Conservation (phyloP, 1,284 basidiomycete genomes). For the Apiotrichum montevideense region DNA sequence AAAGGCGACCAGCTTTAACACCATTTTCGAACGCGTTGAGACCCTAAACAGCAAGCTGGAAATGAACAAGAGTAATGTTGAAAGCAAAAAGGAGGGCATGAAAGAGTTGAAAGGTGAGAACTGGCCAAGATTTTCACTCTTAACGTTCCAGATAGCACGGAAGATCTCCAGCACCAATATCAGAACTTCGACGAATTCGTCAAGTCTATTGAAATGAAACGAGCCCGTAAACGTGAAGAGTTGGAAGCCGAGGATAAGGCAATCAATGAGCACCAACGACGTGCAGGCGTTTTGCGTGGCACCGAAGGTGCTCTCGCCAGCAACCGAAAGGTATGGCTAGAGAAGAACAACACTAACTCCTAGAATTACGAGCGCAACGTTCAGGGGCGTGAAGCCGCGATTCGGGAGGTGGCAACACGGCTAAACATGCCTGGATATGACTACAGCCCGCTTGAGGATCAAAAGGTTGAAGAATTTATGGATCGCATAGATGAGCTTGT, state of each 20-base stretch:
- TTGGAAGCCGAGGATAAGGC: constrained; percentile 35
- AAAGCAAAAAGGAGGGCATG: constrained; percentile 54
- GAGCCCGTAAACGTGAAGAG: constrained; percentile 30
- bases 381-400: constrained; percentile 63
- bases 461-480: constrained; percentile 34
- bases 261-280: constrained; percentile 29
- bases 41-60: constrained; percentile 60
- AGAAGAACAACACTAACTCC: constrained; percentile 29
- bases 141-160: constrained; percentile 60
- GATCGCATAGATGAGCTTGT: constrained; percentile 36
- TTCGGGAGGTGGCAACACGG: constrained; percentile 63
- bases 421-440: constrained; percentile 70
- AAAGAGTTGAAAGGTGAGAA: constrained; percentile 63
- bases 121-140: background rate
- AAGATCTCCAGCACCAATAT: constrained; percentile 63
- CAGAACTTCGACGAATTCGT: constrained; percentile 61
- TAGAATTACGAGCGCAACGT: constrained; percentile 73
- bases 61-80: constrained; percentile 60
- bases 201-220: constrained; percentile 29
- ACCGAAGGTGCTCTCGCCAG: constrained; percentile 32
- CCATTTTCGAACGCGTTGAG: constrained; percentile 70
- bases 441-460: constrained; percentile 36
- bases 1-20: constrained; percentile 73
- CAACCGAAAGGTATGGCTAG: constrained; percentile 37
- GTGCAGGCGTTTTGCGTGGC: constrained; percentile 29